Evolutionary conservation across 2,329 filamentous ascomycete species (phyloP), one percentile per base, ranked within the genome.

Genomic region (Zarea fungicola): DNA sequence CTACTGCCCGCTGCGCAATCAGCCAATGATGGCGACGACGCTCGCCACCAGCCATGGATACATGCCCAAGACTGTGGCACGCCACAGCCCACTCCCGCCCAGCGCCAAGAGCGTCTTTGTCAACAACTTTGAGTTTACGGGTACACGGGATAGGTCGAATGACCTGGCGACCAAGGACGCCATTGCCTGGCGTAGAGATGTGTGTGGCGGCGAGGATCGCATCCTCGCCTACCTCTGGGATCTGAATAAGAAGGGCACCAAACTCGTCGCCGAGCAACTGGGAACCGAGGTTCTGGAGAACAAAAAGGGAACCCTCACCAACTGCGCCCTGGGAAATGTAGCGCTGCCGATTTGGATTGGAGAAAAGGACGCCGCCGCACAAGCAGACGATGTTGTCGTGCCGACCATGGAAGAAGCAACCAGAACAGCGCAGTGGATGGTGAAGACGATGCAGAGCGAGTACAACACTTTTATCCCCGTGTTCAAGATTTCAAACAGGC

Each of bases 11-110:
- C 52, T 73, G 16, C 77, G 85, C 19, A 90, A 95, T 64, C 92
- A 96, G 64, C 69, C 73, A 42, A 66, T 95, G 36, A 81, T 96
- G 35, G 78, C 82, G 13, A 83, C 83, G 2, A 84, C 88, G 0
- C 65, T 95, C 25, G 87, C 89, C 0, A 96, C 89, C 0, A 89
- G 84, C 32, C 87, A 91, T 63, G 87, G 89, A 0, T 96, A 88
- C 64, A 61, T 78, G 1, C 75, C 87, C 0, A 60, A 57, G 55
- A 47, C 53, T 21, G 50, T 26, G 21, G 28, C 52, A 11, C 60
- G 67, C 8, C 58, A 56, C 28, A 68, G 68, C 26, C 71, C 74
- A n/a, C 60, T 77, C 25, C 74, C 72, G 10, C 62, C 62, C 28
- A 66, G 54, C 48, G 39, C 51, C 6, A 84, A 84, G 58, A 76